Evolutionary conservation across 495 filamentous ascomycete genomes (phyloP).

Genomic region (Lophium mytilinum): DNA sequence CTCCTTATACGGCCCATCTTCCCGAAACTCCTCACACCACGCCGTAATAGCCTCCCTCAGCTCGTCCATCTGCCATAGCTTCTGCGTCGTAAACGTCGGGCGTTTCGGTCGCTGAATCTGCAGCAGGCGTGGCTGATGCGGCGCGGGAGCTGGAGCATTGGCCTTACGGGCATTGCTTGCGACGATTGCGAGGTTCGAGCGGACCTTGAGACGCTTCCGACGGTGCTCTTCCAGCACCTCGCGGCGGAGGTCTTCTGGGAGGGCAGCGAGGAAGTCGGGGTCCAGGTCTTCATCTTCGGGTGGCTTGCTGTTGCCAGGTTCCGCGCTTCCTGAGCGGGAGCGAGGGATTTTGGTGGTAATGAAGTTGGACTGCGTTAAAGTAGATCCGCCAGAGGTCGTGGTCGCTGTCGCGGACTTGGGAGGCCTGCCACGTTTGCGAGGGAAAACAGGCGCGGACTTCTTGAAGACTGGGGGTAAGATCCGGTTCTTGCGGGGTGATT

Average conservation of each 20-base stretch:
- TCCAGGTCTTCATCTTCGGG: constrained; percentile 43
- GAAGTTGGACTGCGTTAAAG: constrained; percentile 60
- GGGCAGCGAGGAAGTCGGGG: constrained; percentile 64
- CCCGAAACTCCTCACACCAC: constrained; percentile 59
- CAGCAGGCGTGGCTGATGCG: neutral
- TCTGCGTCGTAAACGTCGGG: constrained; percentile 59
- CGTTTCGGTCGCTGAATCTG: constrained; percentile 40
- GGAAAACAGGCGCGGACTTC: constrained; percentile 55
- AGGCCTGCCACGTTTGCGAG: constrained; percentile 33
- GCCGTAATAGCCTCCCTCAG: constrained; percentile 52
- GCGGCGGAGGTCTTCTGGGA: constrained; percentile 69
- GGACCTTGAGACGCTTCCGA: constrained; percentile 40
- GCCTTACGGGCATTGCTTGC: neutral
- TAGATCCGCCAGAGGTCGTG: constrained; percentile 13
- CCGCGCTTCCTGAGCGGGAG: constrained; percentile 4
- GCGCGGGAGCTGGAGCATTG: neutral
- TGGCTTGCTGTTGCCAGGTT: neutral
- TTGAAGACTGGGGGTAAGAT: constrained; percentile 36
- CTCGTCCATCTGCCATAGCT: constrained; percentile 47
- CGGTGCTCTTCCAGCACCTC: constrained; percentile 71
- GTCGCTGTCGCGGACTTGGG: constrained; percentile 26
- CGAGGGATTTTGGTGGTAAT: constrained; percentile 30
- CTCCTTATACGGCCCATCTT: constrained; percentile 63
- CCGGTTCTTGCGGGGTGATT: constrained; percentile 51
- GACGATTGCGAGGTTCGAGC: constrained; percentile 33